Evolutionary conservation across 176 grass and related monocot genomes (phyloP).

Genomic region (Tillandsia leiboldiana): DNA sequence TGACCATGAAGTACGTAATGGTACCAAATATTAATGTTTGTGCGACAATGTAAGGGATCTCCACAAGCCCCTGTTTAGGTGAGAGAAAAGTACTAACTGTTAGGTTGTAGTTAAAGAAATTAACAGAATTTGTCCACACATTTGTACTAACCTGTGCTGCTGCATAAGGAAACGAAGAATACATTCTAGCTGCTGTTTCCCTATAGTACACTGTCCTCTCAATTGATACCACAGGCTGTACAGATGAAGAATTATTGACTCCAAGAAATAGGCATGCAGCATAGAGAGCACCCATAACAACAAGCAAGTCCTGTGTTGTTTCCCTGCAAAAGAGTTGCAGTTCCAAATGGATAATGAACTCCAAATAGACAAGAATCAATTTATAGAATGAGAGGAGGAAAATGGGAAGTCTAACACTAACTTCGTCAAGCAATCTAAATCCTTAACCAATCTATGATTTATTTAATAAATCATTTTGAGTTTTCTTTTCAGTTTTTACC

Average conservation of each 20-base stretch:
- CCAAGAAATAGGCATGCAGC: constrained; percentile 61
- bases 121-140: neutral
- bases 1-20: constrained; percentile 74
- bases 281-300: constrained; percentile 65
- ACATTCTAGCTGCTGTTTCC: constrained; percentile 57
- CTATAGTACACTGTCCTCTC: constrained; percentile 72
- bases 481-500: too few relatives aligned
- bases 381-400: too few relatives aligned
- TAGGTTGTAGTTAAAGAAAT: neutral
- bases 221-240: constrained; percentile 59
- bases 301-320: constrained; percentile 40
- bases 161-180: constrained; percentile 64
- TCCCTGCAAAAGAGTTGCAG: constrained; percentile 28
- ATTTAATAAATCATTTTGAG: neutral
- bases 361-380: too few relatives aligned
- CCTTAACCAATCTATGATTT: neutral
- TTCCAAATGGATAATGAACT: neutral
- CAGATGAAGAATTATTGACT: constrained; percentile 51
- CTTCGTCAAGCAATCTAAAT: too few relatives aligned
- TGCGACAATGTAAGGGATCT: constrained; percentile 53
- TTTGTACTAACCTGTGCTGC: constrained; percentile 47
- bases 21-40: constrained; percentile 65
- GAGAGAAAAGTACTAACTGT: constrained; percentile 14
- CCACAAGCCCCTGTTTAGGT: constrained; percentile 52
- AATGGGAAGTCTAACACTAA: too few relatives aligned